A percentile compares a stretch with the other conserved stretches of the same genome.
Conservation (phyloP, 768 basidiomycete species). For the Epithele typhae region DNA sequence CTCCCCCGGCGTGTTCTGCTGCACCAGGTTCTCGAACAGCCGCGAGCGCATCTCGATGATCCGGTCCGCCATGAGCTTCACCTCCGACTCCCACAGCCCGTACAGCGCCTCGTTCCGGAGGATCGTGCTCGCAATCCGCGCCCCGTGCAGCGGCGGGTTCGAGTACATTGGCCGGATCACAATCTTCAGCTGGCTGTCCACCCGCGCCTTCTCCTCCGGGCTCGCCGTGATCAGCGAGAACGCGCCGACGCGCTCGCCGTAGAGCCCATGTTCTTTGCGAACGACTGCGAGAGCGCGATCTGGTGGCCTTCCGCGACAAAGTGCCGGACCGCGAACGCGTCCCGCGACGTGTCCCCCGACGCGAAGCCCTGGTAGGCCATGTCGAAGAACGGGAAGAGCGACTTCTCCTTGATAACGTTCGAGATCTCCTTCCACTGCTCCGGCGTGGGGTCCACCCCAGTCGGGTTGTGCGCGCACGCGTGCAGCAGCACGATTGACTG, state of each 20-base stretch:
- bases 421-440: slow-evolving; percentile 93
- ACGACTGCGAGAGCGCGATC: slow-evolving; percentile 88
- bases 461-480: slow-evolving; percentile 99
- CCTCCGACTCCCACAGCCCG: slow-evolving; percentile 84
- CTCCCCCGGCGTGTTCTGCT: slow-evolving; percentile 86
- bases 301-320: slow-evolving; percentile 91
- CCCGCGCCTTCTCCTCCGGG: slow-evolving; percentile 75
- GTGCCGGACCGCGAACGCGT: slow-evolving; percentile 93
- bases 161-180: slow-evolving; percentile 96
- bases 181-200: slow-evolving; percentile 94
- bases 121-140: slow-evolving; percentile 82
- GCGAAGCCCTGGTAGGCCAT: slow-evolving; percentile 99
- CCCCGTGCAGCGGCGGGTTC: slow-evolving; percentile 92
- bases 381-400: slow-evolving; percentile 97
- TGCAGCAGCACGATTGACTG: slow-evolving; percentile 86
- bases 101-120: slow-evolving; percentile 72
- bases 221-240: slow-evolving; percentile 77
- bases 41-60: slow-evolving; percentile 91
- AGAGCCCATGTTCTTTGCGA: slow-evolving; percentile 99
- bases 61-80: slow-evolving; percentile 93
- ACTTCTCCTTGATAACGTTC: slow-evolving; percentile 80
- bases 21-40: slow-evolving; percentile 71
- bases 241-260: slow-evolving; percentile 97
- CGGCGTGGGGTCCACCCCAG: slow-evolving; percentile 91
- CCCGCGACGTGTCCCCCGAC: slow-evolving; percentile 83